Base-by-base conservation (phyloP, 768 basidiomycete species). In the Xerocomellus amylosporus region DNA sequence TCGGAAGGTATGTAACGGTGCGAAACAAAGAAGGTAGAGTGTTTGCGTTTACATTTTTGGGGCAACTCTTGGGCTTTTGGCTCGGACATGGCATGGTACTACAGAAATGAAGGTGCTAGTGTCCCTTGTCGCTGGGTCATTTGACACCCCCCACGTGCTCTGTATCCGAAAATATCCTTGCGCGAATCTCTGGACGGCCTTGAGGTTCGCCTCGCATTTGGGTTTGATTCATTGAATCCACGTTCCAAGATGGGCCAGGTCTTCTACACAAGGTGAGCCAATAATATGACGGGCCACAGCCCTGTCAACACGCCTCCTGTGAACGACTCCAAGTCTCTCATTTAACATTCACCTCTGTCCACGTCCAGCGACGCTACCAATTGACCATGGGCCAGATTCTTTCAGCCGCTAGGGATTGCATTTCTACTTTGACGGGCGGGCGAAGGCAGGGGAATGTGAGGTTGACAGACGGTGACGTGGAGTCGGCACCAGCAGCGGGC, bases 361-460 rank as follows among this genome's bases (percentile, higher is more conserved):
- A 45, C 51, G 28, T 34, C 47, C 45, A 45, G 46, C 67, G 20
- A 47, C 22, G n/a, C 55, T 55, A 51, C 49, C 45, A 24, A 30
- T 47, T 26, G 20, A 58, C 46, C 42, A 68, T 69, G 67, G 65
- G 60, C 17, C 64, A 67, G 43, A 26, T 54, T 20, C 1, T 56
- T 19, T 65, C 65, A 26, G 51, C 43, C 2, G 4, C 46, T 30
- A 8, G 22, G 5, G 20, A 2, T 6, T 61, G 33, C 9, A 31
- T 64, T 40, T 56, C 53, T 36, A 6, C 19, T 20, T 38, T 54
- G 13, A 4, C 17, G 4, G 43, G 54, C 31, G 26, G 8, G 20
- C 59, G 46, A 39, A 49, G 46, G 46, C 46, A 47, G 6, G 53
- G 54, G 10, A 56, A 41, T 6, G 14, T 67, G n/a, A 51, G 57